Evolutionary conservation across 116 monocot genomes (phyloP), one percentile per base, ranked within the genome.

Genomic region (Zostera marina): DNA sequence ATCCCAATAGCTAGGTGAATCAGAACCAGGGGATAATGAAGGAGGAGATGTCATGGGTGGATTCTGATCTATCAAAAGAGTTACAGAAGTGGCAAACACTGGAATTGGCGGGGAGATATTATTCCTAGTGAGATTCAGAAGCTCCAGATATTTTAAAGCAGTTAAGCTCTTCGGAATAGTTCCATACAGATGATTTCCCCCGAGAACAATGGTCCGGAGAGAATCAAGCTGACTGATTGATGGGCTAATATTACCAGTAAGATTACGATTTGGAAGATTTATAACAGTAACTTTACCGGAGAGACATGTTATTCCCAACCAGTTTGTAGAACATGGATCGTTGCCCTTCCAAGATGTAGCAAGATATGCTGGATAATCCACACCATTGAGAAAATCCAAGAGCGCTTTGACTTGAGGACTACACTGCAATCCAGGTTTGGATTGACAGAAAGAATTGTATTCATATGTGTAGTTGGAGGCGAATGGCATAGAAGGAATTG

Each of bases 181-280:
- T 12, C 92, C 87, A 8, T 54, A 62, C 39, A 92, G 69, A 68
- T 84, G 74, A 63, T 87, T 92, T 12, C 78, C 72, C 6, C 57
- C 74, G 47, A 92, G 92, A 17, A 39, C 61, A 62, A 92, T 66
- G 19, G 62, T 42, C 0, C 38, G 16, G 9, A 92, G 78, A 39
- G 52, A 57, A 44, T 66, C 65, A 44, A 92, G 64, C 10, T 70
- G 32, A 5, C 67, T 84, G 20, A 92, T 54, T 12, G 82, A 77
- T 54, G 76, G 70, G 54, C 84, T 92, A 25, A 92, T 73, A 5
- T 65, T 73, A n/a, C 92, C 92, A 62, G 81, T 81, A 17, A 92
- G 73, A 23, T 68, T 54, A 23, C 32, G 69, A 53, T 81, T 77
- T 3, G 62, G 88, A 14, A 92, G 46, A 63, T 81, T 87, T 40